These are phyloP conservation scores for Candida loeiensis DNA, from an alignment of 805 yeast genomes.

Conservation along the genomic window DNA sequence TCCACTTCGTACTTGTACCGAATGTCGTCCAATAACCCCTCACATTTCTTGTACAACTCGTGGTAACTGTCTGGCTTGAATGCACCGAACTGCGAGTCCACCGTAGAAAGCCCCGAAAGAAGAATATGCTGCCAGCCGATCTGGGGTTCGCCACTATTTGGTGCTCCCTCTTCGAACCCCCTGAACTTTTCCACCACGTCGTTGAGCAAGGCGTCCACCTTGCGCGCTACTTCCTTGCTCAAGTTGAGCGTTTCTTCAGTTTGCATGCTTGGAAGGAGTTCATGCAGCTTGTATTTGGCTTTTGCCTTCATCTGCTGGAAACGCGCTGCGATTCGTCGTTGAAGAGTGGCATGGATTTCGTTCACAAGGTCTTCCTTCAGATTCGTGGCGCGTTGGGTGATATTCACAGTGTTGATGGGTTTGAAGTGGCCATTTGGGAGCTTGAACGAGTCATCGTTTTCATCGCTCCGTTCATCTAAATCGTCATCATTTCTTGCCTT, in stretches of 20 bases:
- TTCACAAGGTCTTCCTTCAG: constrained; percentile 22
- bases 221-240: constrained; percentile 9
- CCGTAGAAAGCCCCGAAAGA: constrained; percentile 18
- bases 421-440: background rate
- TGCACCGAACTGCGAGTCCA: constrained; percentile 10
- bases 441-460: background rate
- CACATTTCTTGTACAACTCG: constrained; percentile 22
- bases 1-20: constrained; percentile 25
- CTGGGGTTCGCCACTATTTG: background rate
- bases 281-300: constrained; percentile 2
- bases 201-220: constrained; percentile 12
- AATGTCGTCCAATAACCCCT: constrained; percentile 22
- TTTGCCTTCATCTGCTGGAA: constrained; percentile 1
- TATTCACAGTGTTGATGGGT: background rate
- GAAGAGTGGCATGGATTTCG: constrained; percentile 18
- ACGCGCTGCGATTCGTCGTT: constrained; percentile 12
- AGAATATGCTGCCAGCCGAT: constrained; percentile 30
- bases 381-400: constrained; percentile 10
- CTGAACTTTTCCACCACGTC: constrained; percentile 4
- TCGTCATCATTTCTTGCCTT: constrained; percentile 6
- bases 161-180: background rate
- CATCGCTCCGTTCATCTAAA: constrained; percentile 9
- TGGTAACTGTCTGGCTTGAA: constrained; percentile 11
- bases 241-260: constrained; percentile 6
- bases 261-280: constrained; percentile 5